Conservation (phyloP, 1,139 yeast species). For the Suhomyces maxii region DNA sequence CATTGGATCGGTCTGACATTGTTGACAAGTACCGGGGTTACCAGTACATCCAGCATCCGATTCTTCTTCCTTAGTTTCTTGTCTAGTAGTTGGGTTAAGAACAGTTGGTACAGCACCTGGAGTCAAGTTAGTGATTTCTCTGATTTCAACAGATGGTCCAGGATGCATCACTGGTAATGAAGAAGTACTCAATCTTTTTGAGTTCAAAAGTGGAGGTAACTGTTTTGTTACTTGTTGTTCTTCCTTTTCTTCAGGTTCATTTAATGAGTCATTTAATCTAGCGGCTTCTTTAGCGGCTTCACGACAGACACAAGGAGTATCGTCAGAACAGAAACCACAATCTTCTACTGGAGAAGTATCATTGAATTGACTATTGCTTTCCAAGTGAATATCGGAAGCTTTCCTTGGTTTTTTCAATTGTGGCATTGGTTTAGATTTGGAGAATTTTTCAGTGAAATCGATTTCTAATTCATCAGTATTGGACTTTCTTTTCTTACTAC, state of each 20-base stretch:
- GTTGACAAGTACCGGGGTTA: constrained; percentile 82
- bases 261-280: constrained; percentile 30
- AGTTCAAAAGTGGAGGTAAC: constrained; percentile 37
- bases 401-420: constrained; percentile 9
- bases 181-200: constrained; percentile 23
- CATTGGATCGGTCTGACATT: constrained; percentile 87
- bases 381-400: constrained; percentile 6
- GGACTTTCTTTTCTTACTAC: constrained; percentile 30
- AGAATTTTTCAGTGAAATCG: constrained; percentile 56
- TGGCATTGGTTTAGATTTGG: constrained; percentile 10
- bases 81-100: constrained; percentile 26
- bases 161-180: constrained; percentile 65
- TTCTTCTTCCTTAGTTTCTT: constrained; percentile 3
- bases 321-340: constrained; percentile 93
- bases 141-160: constrained; percentile 58
- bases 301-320: constrained; percentile 88
- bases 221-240: constrained; percentile 20
- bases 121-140: constrained; percentile 45
- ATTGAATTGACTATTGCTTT: constrained; percentile 23
- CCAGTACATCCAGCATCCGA: constrained; percentile 66
- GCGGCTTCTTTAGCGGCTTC: constrained; percentile 72
- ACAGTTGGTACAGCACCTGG: constrained; percentile 46
- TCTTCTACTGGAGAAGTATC: constrained; percentile 63
- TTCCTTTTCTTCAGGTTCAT: constrained; percentile 19
- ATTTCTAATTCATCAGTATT: constrained; percentile 29